Base-by-base conservation (phyloP, 768 basidiomycete species). In the Russula sp. region DNA sequence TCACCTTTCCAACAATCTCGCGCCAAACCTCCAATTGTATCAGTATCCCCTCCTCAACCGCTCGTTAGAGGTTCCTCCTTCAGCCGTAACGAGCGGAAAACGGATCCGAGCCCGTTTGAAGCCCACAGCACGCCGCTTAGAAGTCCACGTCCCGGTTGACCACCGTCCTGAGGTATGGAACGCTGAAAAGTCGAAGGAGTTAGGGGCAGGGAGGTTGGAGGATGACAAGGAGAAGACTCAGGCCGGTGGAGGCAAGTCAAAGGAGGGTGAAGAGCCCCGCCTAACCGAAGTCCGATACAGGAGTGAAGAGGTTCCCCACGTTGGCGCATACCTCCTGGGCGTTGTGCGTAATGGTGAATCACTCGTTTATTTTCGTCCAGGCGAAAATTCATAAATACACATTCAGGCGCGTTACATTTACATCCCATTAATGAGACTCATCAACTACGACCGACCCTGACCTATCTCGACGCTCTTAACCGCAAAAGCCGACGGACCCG, bases 131-230 rank as follows among this genome's bases (percentile, higher is more conserved):
- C 82, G 79, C 57, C 79, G 85, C 67, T 73, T 89, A 36, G 92
- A 94, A 73, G 79, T 94, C 26, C 90, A 92, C 73, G 80, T 94
- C 14, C 92, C 92, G 5, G 82, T 84, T n/a, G 92, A 94, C 72
- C 83, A 83, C 24, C 85, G 92, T 40, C 77, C 84, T 20, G 90
- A 92, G 67, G 89, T 94, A 18, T 92, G 88, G 86, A 93, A 89
- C 69, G 72, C 72, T n/a, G 88, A 90, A 60, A 82, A 82, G 64
- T 84, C 87, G 18, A 82, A 79, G 71, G 84, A 84, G 34, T 76
- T 90, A 20, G 92, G 90, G 3, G 73, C 72, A 24, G 89, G 87
- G 20, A 81, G 85, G 57, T 72, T 79, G 56, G 88, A 89, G 59
- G 91, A 92, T 69, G 92, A 93, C 72, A 80, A 80, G 59, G 88